Percentiles rank a stretch among this genome's conserved stretches.
phyloP scores from a whole-genome alignment of 1,139 yeast species.

The Protomyces gravidus region DNA sequence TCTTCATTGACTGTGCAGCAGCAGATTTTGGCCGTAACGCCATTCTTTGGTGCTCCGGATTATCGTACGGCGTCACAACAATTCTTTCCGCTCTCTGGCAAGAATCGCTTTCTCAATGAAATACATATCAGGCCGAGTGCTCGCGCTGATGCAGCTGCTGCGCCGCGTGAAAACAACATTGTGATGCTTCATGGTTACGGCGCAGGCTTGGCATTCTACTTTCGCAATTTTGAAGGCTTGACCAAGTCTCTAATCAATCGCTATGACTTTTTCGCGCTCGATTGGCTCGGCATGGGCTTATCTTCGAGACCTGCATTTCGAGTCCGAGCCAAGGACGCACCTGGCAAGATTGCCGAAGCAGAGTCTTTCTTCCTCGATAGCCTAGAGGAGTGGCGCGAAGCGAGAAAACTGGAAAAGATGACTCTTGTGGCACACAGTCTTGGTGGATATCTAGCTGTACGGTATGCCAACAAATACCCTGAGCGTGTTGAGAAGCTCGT shows the following conservation, averaged over 20 bases:
- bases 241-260: slow-evolving; percentile 44
- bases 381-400: slow-evolving; percentile 76
- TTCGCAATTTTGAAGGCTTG: slow-evolving; percentile 61
- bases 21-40: slow-evolving; percentile 48
- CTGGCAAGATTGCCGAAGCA: slow-evolving; percentile 45
- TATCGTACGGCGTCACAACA: slow-evolving; percentile 48
- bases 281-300: slow-evolving; percentile 79
- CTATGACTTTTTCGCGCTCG: slow-evolving; percentile 60
- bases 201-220: slow-evolving; percentile 81
- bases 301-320: slow-evolving; percentile 59
- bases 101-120: slow-evolving; percentile 55
- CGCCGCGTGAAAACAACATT: slow-evolving; percentile 38
- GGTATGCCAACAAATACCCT: slow-evolving; percentile 74
- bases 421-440: slow-evolving; percentile 84
- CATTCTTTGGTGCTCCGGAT: slow-evolving; percentile 54
- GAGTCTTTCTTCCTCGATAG: slow-evolving; percentile 77
- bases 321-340: slow-evolving; percentile 38
- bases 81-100: slow-evolving; percentile 49
- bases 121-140: slow-evolving; percentile 44
- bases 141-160: slow-evolving; percentile 28
- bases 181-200: slow-evolving; percentile 90
- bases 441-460: slow-evolving; percentile 82
- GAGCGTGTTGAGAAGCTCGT: slow-evolving; percentile 59
- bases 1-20: slow-evolving; percentile 46
- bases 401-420: slow-evolving; percentile 51